phyloP scores from a whole-genome alignment of 2,329 filamentous ascomycete species.

The Venturia oleaginea region DNA sequence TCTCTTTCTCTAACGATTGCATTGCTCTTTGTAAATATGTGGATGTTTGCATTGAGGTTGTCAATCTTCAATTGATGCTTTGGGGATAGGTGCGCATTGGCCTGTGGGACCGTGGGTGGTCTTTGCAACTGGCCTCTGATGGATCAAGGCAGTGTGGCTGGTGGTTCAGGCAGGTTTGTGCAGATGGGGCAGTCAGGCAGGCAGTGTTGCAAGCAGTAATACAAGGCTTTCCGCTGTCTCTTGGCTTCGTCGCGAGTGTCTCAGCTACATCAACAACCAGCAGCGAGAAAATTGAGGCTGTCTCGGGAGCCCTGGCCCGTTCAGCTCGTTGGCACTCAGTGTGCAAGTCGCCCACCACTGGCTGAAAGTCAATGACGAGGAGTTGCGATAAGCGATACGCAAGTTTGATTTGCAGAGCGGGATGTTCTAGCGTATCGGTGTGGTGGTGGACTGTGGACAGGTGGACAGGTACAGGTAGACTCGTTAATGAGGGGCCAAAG shows the following conservation, averaged over 20 bases:
- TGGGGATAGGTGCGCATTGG: background rate
- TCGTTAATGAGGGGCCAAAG: background rate
- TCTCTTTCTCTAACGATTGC: background rate
- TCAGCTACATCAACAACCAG: background rate
- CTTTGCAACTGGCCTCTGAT: background rate
- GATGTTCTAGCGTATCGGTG: background rate
- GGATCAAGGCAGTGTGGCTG: background rate
- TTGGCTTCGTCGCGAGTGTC: background rate
- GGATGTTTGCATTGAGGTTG: background rate
- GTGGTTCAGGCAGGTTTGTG: background rate
- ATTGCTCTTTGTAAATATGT: no score
- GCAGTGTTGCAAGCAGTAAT: background rate
- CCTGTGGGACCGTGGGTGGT: background rate
- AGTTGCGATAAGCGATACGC: background rate
- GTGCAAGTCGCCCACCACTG: background rate
- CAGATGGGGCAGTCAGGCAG: background rate
- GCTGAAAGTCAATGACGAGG: background rate
- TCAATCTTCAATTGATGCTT: background rate
- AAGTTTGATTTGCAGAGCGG: background rate
- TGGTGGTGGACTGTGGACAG: background rate
- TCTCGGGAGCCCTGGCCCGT: background rate
- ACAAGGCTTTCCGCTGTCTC: background rate
- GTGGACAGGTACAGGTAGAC: no score
- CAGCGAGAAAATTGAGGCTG: background rate
- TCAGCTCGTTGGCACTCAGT: background rate